Evolutionary conservation across 495 filamentous ascomycete species (phyloP).

Genomic region (Hypoxylon rickii): DNA sequence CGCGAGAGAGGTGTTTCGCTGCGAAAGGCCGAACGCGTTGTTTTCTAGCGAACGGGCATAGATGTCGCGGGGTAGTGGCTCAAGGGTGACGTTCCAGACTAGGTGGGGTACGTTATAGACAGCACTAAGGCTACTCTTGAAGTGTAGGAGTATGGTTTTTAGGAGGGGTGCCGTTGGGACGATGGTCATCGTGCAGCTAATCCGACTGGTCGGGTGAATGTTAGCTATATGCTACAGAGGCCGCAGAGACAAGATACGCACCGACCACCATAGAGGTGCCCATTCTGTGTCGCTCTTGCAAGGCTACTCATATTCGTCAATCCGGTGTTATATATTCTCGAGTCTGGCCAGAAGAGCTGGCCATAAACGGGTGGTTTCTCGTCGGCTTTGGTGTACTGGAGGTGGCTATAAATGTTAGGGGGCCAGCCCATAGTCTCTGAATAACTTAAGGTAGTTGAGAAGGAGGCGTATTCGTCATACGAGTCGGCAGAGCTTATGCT

Average conservation of each 20-base stretch:
- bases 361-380: conserved; percentile 4
- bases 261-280: background rate
- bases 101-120: conserved; percentile 4
- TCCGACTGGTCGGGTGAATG: background rate
- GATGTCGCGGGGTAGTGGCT: conserved; percentile 50
- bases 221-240: background rate
- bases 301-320: conserved; percentile 2
- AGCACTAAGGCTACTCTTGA: conserved; percentile 12
- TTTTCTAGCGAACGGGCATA: conserved; percentile 44
- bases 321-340: background rate
- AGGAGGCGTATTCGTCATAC: conserved; percentile 29
- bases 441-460: conserved; percentile 21
- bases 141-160: conserved; percentile 22
- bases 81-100: conserved; percentile 36
- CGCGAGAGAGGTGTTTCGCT: conserved; percentile 30
- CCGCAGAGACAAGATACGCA: background rate
- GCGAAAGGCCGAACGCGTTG: conserved; percentile 53
- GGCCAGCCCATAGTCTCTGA: background rate
- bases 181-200: conserved; percentile 7
- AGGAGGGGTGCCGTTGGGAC: conserved; percentile 16
- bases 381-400: conserved; percentile 18
- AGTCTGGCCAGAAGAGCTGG: background rate
- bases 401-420: conserved; percentile 3
- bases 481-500: conserved; percentile 15
- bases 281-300: background rate